Base-by-base conservation (phyloP, 1,139 yeast species). In the Chernovozyma sophiae-reginae region DNA sequence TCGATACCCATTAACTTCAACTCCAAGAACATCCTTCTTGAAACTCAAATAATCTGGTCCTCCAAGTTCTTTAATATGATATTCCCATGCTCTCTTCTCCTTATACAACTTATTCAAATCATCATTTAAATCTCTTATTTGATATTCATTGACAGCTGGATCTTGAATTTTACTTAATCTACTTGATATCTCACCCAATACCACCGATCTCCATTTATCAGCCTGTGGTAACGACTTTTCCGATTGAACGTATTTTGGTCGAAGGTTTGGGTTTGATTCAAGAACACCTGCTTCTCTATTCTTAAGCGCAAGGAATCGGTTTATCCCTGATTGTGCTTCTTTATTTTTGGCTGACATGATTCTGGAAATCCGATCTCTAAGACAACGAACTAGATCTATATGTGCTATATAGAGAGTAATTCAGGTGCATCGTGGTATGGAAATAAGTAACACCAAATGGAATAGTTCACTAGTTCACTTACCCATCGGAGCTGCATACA, bases 21-120 rank as follows among this genome's bases (percentile, higher is more conserved):
- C 40, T 4, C 57, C 52, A 25, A 41, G 32, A 7, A 51, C 43
- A 3, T 67, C 69, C 24, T 45, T 47, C 22, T 52, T 54, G 39
- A 62, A 51, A 31, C 50, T 46, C 4, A 74, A 49, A 49, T 78
- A 76, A 50, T 83, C 82, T 4, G 84, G 79, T 0, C 95, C 95
- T 2, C 89, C 89, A 2, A 86, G 60, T 15, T 74, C 69, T 39
- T 71, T 69, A 33, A 89, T 79, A 41, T 80, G 85, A 45, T 79
- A 63, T 47, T 89, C 96, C 96, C 96, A 87, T 2, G 84, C 73
- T 33, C 69, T 60, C 48, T 79, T 78, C 54, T 87, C 94, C 32
- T 74, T 70, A 60, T 82, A 69, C 19, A 86, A 62, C 40, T 71
- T 72, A 53, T 89, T 90, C 41, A 87, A 65, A 37, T 79, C 81